These are phyloP conservation scores for Leccinum uliginosum DNA, from an alignment of 768 basidiomycete genomes.

Conservation along the genomic window DNA sequence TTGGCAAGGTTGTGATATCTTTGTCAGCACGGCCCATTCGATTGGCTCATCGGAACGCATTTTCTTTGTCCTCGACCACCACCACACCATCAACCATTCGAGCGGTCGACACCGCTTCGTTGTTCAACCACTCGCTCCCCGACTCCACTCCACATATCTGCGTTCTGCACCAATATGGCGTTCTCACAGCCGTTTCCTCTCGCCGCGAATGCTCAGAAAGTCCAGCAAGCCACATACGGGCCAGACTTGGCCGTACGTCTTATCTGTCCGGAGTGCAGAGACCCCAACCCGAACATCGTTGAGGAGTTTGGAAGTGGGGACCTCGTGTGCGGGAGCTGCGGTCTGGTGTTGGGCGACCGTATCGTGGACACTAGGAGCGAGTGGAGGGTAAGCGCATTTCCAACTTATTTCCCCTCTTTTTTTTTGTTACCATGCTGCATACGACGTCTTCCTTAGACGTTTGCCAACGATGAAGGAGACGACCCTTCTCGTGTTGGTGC, in stretches of 20 bases:
- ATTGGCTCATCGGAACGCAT: background rate
- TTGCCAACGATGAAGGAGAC: constrained; percentile 98
- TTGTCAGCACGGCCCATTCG: constrained; percentile 24
- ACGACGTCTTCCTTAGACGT: constrained; percentile 61
- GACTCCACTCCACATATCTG: constrained; percentile 15
- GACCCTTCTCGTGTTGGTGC: constrained; percentile 99
- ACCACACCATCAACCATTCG: constrained; percentile 17
- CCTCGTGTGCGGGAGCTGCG: constrained; percentile 91
- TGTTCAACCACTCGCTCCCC: constrained; percentile 14
- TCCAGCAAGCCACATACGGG: constrained; percentile 57
- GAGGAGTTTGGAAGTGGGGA: constrained; percentile 99
- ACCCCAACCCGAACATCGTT: constrained; percentile 89
- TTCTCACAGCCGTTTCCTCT: constrained; percentile 80
- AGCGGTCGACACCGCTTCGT: constrained; percentile 13
- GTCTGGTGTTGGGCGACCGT: constrained; percentile 91
- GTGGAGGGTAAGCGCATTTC: constrained; percentile 74
- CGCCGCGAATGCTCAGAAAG: constrained; percentile 48
- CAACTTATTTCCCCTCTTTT: constrained; percentile 1
- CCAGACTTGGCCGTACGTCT: constrained; percentile 85
- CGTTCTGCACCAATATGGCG: constrained; percentile 41
- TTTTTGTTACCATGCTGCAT: constrained; percentile 17
- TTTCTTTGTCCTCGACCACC: constrained; percentile 21
- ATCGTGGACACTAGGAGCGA: constrained; percentile 98
- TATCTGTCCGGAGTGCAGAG: constrained; percentile 93
- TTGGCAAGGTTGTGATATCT: background rate